phyloP scores from a whole-genome alignment of 2,329 filamentous ascomycete genomes.

The Aspergillus jensenii region DNA sequence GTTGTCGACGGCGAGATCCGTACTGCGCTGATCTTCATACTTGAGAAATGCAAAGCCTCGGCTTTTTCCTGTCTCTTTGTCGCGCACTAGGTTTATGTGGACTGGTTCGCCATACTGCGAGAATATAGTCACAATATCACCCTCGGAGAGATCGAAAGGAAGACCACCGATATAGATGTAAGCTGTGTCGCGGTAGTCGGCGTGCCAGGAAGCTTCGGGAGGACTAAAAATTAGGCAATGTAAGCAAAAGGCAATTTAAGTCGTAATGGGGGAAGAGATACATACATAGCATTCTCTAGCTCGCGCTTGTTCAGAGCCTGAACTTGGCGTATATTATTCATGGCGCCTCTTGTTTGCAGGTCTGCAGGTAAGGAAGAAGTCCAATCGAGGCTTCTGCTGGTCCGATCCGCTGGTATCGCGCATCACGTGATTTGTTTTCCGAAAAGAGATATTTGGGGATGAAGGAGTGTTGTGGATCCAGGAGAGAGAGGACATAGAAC shows the following conservation, averaged over 20 bases:
- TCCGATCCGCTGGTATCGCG: neutral
- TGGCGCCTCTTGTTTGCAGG: conserved; percentile 40
- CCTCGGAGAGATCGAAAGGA: conserved; percentile 88
- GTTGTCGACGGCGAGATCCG: conserved; percentile 94
- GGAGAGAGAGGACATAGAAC: conserved; percentile 6
- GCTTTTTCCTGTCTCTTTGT: conserved; percentile 95
- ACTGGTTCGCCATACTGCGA: conserved; percentile 95
- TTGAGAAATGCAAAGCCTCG: conserved; percentile 95
- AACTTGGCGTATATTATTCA: conserved; percentile 94
- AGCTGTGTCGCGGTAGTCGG: conserved; percentile 95
- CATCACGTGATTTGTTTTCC: conserved; percentile 6
- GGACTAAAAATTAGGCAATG: conserved; percentile 52
- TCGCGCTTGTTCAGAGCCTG: conserved; percentile 92
- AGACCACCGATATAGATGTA: conserved; percentile 96
- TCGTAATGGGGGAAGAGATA: conserved; percentile 21
- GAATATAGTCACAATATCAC: conserved; percentile 94
- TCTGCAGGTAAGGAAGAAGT: neutral
- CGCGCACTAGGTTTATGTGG: conserved; percentile 86
- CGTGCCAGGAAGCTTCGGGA: conserved; percentile 90
- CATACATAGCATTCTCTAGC: conserved; percentile 81
- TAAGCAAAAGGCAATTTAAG: conserved; percentile 2
- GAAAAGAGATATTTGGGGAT: conserved; percentile 8
- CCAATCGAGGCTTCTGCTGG: neutral
- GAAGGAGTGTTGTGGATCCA: conserved; percentile 9
- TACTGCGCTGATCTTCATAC: conserved; percentile 96